Percentiles rank a stretch among this genome's conserved stretches.
Evolutionary conservation across 768 basidiomycete species (phyloP).

Genomic region (Xanthoconium purpureum): DNA sequence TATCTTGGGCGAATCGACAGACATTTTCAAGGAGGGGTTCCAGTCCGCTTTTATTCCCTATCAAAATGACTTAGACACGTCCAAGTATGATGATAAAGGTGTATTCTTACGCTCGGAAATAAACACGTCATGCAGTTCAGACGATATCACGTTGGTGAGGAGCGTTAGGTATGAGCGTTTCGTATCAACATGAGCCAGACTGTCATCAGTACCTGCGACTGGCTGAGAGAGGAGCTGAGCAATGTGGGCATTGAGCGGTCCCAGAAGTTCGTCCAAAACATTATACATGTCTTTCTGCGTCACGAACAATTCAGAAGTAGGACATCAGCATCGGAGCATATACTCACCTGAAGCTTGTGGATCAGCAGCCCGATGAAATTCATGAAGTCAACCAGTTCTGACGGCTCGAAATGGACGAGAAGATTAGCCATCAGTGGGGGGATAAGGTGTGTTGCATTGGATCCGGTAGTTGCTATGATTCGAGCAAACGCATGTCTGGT

Average conservation of each 20-base stretch:
- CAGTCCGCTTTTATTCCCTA: conserved; percentile 63
- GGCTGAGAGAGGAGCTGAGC: conserved; percentile 77
- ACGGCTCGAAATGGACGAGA: conserved; percentile 87
- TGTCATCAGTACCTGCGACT: conserved; percentile 83
- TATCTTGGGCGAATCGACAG: conserved; percentile 67
- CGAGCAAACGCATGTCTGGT: conserved; percentile 92
- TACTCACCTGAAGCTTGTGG: conserved; percentile 80
- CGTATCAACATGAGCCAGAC: conserved; percentile 70
- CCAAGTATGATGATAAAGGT: conserved; percentile 22
- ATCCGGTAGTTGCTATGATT: conserved; percentile 85
- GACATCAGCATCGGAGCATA: not conserved
- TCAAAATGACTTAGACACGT: not conserved
- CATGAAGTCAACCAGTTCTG: conserved; percentile 93
- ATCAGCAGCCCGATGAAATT: conserved; percentile 90
- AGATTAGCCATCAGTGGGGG: conserved; percentile 87
- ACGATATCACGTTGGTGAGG: conserved; percentile 74
- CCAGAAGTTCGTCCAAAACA: conserved; percentile 86
- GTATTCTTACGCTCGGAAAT: conserved; percentile 69
- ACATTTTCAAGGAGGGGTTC: conserved; percentile 76
- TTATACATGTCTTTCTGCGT: conserved; percentile 76
- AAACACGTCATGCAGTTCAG: conserved; percentile 81
- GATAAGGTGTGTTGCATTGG: conserved; percentile 81
- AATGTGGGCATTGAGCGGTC: conserved; percentile 83
- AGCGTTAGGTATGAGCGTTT: conserved; percentile 87
- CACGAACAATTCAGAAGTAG: not conserved